Percentiles rank a stretch among this genome's conserved stretches.
Evolutionary conservation across 805 yeast genomes (phyloP).

Genomic region (Starmerella kuoi): DNA sequence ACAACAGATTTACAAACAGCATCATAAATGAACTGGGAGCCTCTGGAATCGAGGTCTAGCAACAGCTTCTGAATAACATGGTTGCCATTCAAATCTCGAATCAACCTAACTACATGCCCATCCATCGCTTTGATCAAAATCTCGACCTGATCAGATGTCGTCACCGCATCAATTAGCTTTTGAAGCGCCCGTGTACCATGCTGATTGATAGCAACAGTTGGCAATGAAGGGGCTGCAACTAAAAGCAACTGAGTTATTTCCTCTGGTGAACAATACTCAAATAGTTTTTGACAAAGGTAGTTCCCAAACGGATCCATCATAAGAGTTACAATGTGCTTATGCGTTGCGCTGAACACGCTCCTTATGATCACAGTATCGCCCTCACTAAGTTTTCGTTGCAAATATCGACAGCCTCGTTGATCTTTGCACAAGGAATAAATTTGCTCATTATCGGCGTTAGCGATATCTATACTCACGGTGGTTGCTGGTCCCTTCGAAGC

Average conservation of each 20-base stretch:
- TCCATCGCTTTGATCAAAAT: conserved; percentile 48
- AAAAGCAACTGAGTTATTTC: conserved; percentile 61
- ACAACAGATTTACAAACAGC: conserved; percentile 63
- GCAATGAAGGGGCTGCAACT: conserved; percentile 60
- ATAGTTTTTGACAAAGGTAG: conserved; percentile 77
- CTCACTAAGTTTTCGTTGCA: conserved; percentile 73
- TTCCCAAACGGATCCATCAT: conserved; percentile 97
- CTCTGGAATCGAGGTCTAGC: conserved; percentile 53
- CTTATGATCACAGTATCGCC: conserved; percentile 25
- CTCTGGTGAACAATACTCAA: conserved; percentile 58
- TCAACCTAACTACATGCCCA: conserved; percentile 63
- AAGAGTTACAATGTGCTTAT: conserved; percentile 63
- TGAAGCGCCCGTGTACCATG: conserved; percentile 96
- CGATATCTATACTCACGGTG: conserved; percentile 2
- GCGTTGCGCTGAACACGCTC: conserved; percentile 69
- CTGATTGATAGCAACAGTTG: conserved; percentile 75
- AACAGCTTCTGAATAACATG: conserved; percentile 92
- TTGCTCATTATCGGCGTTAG: conserved; percentile 30
- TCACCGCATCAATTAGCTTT: conserved; percentile 73
- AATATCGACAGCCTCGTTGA: conserved; percentile 90
- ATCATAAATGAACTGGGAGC: conserved; percentile 79
- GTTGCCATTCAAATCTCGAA: conserved; percentile 88
- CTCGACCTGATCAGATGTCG: conserved; percentile 56
- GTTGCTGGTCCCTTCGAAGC: not conserved
- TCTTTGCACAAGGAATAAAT: conserved; percentile 79